Evolutionary conservation across 352 stramenopile genomes (phyloP), one percentile per base, ranked within the genome.

Genomic region (Phytopythium boreale): DNA sequence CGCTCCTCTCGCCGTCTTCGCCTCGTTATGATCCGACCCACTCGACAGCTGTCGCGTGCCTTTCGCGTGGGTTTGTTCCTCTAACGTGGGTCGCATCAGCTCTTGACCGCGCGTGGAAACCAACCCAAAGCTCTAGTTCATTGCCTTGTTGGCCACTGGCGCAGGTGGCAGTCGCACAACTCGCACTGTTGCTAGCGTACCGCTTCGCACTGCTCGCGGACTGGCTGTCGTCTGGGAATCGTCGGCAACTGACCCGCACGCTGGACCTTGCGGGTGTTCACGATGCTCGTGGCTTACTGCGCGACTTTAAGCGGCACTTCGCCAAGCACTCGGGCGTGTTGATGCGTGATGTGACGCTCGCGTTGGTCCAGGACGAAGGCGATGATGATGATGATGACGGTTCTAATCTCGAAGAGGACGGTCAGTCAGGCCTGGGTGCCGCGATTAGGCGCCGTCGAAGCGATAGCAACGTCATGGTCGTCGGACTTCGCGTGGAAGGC

Each of bases 201-300:
- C 67, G 70, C 19, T 46, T 69, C 9, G 67, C 66, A 19, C 49
- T 74, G 22, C 46, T 77, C 27, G 63, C 70, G 3, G 56, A 63
- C 22, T 77, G 67, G 52, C 31, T 77, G n/a, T 24, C 36, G 56
- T 41, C 36, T 37, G 4, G 3, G 22, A n/a, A n/a, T 31, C 63
- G 62, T 41, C 63, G 70, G n/a, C 55, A 55, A 53, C 50, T 59
- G 3, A 64, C 60, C 2, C 72, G 67, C 49, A 43, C 70, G 2
- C 46, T 77, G 5, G 72, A 77, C 43, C 60, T 77, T 20, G 67
- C 67, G 9, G 63, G 70, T 4, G 57, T 72, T 7, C 56, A 60
- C 24, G 60, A 77, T 20, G 52, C 64, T 1, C 61, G 57, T 39
- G 27, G 24, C 0, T 69, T 74, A 37, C 34, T 77, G 9, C 60